phyloP scores from a whole-genome alignment of 768 basidiomycete species.

The Lyophyllum shimeji region DNA sequence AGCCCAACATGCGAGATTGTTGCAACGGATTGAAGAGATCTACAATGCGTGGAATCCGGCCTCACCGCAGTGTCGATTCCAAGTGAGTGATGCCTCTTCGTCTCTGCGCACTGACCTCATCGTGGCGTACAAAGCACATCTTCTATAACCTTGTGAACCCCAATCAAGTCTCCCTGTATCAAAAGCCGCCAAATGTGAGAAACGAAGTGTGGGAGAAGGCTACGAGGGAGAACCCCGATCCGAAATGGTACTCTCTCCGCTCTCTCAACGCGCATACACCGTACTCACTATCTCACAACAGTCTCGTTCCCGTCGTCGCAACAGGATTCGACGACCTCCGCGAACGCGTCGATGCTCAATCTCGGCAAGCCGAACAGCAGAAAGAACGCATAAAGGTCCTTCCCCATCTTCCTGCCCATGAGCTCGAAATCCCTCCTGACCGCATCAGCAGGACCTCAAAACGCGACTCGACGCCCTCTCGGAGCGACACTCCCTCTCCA shows the following conservation, averaged over 20 bases:
- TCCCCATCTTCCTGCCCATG: background rate
- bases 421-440: too few species aligned
- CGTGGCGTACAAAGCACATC: conserved; percentile 48
- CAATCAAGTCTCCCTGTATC: conserved; percentile 60
- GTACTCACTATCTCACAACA: conserved; percentile 23
- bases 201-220: conserved; percentile 84
- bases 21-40: conserved; percentile 62
- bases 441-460: conserved; percentile 73
- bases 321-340: conserved; percentile 82
- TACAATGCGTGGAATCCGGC: conserved; percentile 70
- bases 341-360: conserved; percentile 75
- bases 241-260: conserved; percentile 55
- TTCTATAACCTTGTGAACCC: conserved; percentile 88
- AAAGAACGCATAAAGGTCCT: conserved; percentile 62
- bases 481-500: conserved; percentile 64
- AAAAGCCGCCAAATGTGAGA: conserved; percentile 67
- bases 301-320: conserved; percentile 78
- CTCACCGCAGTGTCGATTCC: conserved; percentile 75
- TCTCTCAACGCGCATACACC: background rate
- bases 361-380: conserved; percentile 62
- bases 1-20: conserved; percentile 51
- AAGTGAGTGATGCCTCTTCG: conserved; percentile 43
- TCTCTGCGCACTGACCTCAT: background rate
- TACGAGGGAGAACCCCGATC: conserved; percentile 77
- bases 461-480: conserved; percentile 59